phyloP scores from a whole-genome alignment of 2,329 filamentous ascomycete genomes.

The Ophiosphaerella narmari region DNA sequence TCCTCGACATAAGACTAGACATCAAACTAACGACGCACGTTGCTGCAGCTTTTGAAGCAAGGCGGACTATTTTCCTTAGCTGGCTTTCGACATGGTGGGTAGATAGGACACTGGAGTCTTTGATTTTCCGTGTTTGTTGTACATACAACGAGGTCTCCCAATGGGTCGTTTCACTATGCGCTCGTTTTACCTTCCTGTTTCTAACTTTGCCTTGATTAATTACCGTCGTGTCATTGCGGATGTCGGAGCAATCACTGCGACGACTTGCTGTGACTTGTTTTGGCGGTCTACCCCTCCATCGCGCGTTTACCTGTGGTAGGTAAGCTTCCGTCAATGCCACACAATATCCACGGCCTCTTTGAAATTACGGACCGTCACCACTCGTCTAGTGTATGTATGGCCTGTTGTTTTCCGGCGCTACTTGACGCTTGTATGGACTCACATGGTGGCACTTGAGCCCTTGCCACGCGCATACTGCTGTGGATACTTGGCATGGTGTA shows the following conservation, averaged over 20 bases:
- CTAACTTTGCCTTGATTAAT: background rate
- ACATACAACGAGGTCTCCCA: background rate
- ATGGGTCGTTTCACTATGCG: slow-evolving; percentile 16
- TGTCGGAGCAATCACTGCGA: background rate
- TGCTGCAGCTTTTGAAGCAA: slow-evolving; percentile 28
- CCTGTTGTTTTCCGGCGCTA: background rate
- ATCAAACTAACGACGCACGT: slow-evolving; percentile 34
- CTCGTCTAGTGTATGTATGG: slow-evolving; percentile 17
- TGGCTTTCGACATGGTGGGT: slow-evolving; percentile 17
- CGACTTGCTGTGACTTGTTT: slow-evolving; percentile 12
- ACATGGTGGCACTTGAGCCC: background rate
- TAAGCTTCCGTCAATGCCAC: slow-evolving; percentile 16
- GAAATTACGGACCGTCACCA: slow-evolving; percentile 26
- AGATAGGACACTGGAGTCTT: background rate
- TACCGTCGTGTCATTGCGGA: slow-evolving; percentile 5
- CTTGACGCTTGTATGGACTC: background rate
- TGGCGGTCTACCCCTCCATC: slow-evolving; percentile 19
- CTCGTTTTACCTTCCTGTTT: slow-evolving; percentile 4
- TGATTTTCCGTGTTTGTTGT: background rate
- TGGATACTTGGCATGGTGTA: slow-evolving; percentile 3
- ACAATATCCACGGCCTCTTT: slow-evolving; percentile 30
- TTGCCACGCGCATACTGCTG: slow-evolving; percentile 2
- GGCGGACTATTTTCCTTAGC: slow-evolving; percentile 29
- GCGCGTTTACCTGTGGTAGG: slow-evolving; percentile 8
- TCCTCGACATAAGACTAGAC: slow-evolving; percentile 24